Percentiles rank a stretch among this genome's conserved stretches.
phyloP scores from a whole-genome alignment of 73 alveolate species.

The Tetrahymena borealis region DNA sequence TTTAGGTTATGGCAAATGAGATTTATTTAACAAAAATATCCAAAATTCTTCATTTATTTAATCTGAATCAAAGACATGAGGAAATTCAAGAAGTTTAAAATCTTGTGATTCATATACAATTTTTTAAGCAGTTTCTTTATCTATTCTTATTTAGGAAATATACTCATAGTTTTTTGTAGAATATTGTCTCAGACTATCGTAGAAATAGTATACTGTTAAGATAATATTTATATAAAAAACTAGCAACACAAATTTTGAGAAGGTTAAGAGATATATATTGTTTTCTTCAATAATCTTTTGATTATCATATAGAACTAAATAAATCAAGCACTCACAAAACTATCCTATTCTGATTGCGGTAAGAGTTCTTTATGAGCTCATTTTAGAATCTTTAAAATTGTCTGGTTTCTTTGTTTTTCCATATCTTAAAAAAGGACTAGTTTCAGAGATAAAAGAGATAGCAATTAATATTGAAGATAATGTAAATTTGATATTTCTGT shows the following conservation, averaged over 20 bases:
- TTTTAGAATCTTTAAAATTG: background rate
- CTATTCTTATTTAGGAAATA: background rate
- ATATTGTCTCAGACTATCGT: background rate
- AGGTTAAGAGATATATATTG: background rate
- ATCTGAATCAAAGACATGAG: background rate
- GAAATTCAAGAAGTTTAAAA: background rate
- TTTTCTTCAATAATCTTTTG: background rate
- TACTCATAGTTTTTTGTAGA: background rate
- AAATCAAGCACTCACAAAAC: background rate
- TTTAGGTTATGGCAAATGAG: background rate
- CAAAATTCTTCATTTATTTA: background rate
- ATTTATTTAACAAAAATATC: background rate
- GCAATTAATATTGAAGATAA: background rate
- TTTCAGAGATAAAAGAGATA: background rate
- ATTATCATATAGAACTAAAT: background rate
- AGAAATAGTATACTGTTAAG: background rate
- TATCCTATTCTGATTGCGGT: background rate
- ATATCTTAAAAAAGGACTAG: background rate
- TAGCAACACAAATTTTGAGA: background rate
- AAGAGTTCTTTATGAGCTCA: background rate
- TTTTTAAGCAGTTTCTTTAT: background rate
- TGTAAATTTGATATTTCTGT: background rate
- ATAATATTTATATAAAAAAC: background rate
- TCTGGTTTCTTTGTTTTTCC: background rate
- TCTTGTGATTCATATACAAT: background rate